Evolutionary conservation across 2,329 filamentous ascomycete species (phyloP).

Genomic region (Ilyonectria destructans): DNA sequence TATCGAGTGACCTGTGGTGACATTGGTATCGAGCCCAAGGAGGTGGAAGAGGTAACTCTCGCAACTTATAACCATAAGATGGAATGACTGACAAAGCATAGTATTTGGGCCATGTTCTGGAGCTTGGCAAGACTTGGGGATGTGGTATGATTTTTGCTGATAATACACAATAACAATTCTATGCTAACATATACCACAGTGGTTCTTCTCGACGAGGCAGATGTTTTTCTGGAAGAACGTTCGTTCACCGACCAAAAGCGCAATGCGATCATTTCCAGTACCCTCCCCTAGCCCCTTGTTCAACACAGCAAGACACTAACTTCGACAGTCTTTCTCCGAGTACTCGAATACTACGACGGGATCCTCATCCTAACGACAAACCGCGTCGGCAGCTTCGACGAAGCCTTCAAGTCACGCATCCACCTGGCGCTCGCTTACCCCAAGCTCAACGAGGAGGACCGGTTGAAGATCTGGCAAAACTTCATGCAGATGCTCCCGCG

Average conservation of each 20-base stretch:
- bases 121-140: conserved; percentile 37
- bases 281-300: too few species aligned
- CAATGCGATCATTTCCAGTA: conserved; percentile 34
- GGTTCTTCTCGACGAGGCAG: conserved; percentile 25
- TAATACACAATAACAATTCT: not conserved
- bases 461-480: conserved; percentile 47
- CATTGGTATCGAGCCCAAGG: conserved; percentile 38
- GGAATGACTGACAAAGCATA: conserved; percentile 1
- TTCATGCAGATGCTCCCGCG: conserved; percentile 46
- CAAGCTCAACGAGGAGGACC: conserved; percentile 40
- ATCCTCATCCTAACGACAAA: conserved; percentile 65
- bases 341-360: conserved; percentile 60
- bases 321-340: conserved; percentile 56
- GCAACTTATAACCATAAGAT: fast-evolving
- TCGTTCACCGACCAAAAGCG: conserved; percentile 25
- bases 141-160: conserved; percentile 20
- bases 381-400: conserved; percentile 62
- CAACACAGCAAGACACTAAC: not conserved
- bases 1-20: conserved; percentile 40
- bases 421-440: conserved; percentile 52
- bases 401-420: conserved; percentile 61
- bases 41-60: conserved; percentile 31
- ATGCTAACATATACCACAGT: not conserved
- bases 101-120: conserved; percentile 35
- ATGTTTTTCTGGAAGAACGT: conserved; percentile 33